These are phyloP conservation scores for Arthrobotrys megalospora DNA, from an alignment of 2,329 filamentous ascomycete genomes.

Conservation along the genomic window DNA sequence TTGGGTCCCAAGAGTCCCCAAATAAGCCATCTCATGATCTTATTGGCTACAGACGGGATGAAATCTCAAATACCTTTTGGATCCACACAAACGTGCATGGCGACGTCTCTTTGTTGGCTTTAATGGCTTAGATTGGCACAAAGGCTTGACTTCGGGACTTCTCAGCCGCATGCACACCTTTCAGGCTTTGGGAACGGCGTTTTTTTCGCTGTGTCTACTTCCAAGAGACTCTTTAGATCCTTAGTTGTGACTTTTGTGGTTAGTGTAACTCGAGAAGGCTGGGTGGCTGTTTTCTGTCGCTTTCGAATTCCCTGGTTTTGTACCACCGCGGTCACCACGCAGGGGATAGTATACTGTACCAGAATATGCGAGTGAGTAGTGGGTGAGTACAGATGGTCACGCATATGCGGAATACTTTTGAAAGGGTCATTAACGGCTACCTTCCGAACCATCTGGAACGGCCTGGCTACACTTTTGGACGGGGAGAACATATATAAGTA, in stretches of 20 bases:
- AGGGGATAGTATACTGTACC: not conserved
- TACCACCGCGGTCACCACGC: not conserved
- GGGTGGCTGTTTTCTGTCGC: not conserved
- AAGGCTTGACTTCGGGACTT: not conserved
- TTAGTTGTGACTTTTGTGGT: not conserved
- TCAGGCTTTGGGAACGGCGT: not conserved
- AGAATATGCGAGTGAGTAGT: not conserved
- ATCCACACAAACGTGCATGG: constrained; percentile 1
- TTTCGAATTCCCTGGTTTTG: constrained; percentile 1
- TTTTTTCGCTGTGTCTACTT: not conserved
- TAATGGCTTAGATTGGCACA: not conserved
- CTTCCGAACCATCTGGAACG: not conserved
- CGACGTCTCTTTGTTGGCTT: not conserved
- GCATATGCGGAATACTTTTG: not conserved
- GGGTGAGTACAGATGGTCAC: not conserved
- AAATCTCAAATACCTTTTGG: constrained; percentile 24
- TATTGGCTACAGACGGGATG: not conserved
- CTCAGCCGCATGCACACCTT: constrained; percentile 37
- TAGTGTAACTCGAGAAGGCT: constrained; percentile 39
- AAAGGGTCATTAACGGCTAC: constrained; percentile 2
- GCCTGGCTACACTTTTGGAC: constrained; percentile 1
- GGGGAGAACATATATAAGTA: not conserved
- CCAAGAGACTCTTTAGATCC: no score
- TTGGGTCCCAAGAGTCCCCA: not conserved
- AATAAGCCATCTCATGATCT: not conserved